Conservation (phyloP, 441 rosid species). For the Kokia cookei region DNA sequence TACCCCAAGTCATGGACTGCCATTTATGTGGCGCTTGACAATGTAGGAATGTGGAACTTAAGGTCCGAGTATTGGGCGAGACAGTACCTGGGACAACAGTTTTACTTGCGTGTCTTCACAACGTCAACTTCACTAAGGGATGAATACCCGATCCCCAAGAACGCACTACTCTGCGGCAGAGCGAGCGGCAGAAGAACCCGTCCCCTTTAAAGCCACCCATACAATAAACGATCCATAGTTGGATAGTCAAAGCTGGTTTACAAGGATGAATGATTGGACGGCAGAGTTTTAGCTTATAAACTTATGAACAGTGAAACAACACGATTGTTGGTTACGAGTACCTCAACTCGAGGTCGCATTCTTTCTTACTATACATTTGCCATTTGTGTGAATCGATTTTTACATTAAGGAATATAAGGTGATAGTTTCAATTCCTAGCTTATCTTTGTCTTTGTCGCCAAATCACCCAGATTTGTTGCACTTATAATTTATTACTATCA, state of each 20-base stretch:
- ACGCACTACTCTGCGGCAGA: conserved; percentile 75
- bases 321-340: neutral
- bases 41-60: conserved; percentile 97
- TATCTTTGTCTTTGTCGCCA: neutral
- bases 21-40: conserved; percentile 77
- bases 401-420: neutral
- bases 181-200: conserved; percentile 73
- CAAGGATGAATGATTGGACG: neutral
- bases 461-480: neutral
- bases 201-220: conserved; percentile 39
- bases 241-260: neutral
- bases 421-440: neutral
- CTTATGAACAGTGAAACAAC: neutral
- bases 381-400: neutral
- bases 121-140: conserved; percentile 72
- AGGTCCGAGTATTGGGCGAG: conserved; percentile 86
- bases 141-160: conserved; percentile 88
- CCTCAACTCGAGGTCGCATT: conserved; percentile 71
- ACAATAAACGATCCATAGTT: neutral
- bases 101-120: conserved; percentile 75
- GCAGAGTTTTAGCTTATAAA: conserved; percentile 13
- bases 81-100: conserved; percentile 91
- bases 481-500: too few relatives aligned
- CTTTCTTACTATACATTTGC: conserved; percentile 30
- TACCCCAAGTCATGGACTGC: conserved; percentile 94